Evolutionary conservation across 2,329 filamentous ascomycete genomes (phyloP).

Genomic region (Pseudocercospora pini-densiflorae): DNA sequence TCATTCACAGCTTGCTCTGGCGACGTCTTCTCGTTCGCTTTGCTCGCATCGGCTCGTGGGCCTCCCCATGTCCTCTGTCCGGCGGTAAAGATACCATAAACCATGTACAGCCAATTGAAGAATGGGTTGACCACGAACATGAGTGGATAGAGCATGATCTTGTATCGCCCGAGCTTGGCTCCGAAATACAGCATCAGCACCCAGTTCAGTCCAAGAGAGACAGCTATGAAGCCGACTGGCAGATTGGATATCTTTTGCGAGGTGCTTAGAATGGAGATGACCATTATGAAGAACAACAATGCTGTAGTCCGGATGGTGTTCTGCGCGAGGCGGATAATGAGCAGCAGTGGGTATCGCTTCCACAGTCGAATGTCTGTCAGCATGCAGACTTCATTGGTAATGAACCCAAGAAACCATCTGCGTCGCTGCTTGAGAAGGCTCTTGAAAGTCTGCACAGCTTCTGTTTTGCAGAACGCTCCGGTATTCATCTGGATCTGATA

Average conservation of each 20-base stretch:
- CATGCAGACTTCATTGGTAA: slow-evolving; percentile 99
- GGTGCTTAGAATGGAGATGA: slow-evolving; percentile 83
- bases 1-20: slow-evolving; percentile 83
- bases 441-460: slow-evolving; percentile 86
- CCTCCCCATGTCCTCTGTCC: slow-evolving; percentile 96
- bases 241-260: slow-evolving; percentile 77
- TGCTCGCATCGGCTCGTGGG: slow-evolving; percentile 84
- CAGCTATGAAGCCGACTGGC: slow-evolving; percentile 89
- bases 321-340: slow-evolving; percentile 88
- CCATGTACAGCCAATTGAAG: slow-evolving; percentile 98
- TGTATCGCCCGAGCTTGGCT: slow-evolving; percentile 81
- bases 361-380: slow-evolving; percentile 91
- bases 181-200: slow-evolving; percentile 96
- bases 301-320: slow-evolving; percentile 96
- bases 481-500: slow-evolving; percentile 99
- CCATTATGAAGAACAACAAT: slow-evolving; percentile 91
- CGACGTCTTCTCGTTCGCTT: slow-evolving; percentile 75
- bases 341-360: slow-evolving; percentile 85
- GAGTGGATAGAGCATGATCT: slow-evolving; percentile 91
- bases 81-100: slow-evolving; percentile 93
- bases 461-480: slow-evolving; percentile 96
- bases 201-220: slow-evolving; percentile 93
- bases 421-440: slow-evolving; percentile 92
- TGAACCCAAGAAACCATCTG: slow-evolving; percentile 95
- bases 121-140: slow-evolving; percentile 97